These are phyloP conservation scores for Beauveria sp. DNA, from an alignment of 2,329 filamentous ascomycete genomes.

Conservation along the genomic window DNA sequence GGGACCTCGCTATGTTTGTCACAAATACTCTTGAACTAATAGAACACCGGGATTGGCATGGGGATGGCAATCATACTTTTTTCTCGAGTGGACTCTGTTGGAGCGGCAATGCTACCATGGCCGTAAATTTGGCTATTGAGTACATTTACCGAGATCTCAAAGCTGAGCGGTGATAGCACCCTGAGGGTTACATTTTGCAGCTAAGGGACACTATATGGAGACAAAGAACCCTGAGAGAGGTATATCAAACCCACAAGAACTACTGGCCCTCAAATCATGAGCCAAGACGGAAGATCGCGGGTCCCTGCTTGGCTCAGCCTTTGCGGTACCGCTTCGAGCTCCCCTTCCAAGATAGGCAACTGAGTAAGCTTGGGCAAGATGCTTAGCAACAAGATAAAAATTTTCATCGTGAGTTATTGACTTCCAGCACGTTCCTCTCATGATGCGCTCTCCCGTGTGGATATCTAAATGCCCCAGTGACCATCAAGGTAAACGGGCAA, in stretches of 20 bases:
- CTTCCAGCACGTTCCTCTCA: neutral
- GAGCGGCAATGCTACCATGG: neutral
- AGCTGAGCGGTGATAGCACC: neutral
- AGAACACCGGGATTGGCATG: neutral
- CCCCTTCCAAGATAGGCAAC: neutral
- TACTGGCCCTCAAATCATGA: neutral
- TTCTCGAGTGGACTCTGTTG: neutral
- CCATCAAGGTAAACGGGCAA: conserved; percentile 5
- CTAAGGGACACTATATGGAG: neutral
- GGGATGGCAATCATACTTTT: no score
- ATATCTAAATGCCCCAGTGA: neutral
- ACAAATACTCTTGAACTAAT: neutral
- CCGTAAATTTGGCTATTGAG: neutral
- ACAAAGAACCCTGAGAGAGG: conserved; percentile 2
- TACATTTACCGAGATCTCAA: neutral
- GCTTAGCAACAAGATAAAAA: neutral
- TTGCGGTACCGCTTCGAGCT: neutral
- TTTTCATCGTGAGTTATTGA: neutral
- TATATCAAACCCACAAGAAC: neutral
- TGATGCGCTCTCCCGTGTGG: neutral
- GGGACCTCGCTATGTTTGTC: neutral
- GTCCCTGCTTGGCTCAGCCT: neutral
- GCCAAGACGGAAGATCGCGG: neutral
- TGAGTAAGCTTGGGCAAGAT: neutral
- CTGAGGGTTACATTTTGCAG: neutral